These are phyloP conservation scores for Ochromonadaceae sp. DNA, from an alignment of 352 stramenopile species.

Conservation along the genomic window DNA sequence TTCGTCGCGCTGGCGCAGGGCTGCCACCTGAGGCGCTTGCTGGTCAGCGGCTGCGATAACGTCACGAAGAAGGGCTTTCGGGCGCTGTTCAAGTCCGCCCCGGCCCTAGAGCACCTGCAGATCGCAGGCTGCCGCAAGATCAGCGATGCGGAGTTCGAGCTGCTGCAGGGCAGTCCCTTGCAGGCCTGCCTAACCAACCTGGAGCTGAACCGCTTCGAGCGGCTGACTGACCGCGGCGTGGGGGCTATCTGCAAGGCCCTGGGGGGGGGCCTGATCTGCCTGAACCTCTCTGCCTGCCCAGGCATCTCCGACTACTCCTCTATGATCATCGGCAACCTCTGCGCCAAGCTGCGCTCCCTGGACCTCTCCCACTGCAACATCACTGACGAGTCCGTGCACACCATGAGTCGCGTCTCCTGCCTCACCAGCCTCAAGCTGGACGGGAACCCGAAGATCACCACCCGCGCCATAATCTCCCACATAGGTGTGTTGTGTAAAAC, in stretches of 20 bases:
- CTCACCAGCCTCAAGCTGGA: conserved; percentile 38
- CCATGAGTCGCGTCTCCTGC: conserved; percentile 26
- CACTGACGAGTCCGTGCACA: conserved; percentile 42
- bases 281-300: neutral
- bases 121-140: conserved; percentile 58
- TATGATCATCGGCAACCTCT: neutral
- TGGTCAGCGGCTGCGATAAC: conserved; percentile 53
- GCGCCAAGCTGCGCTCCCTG: conserved; percentile 32
- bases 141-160: conserved; percentile 47
- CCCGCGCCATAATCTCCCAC: neutral
- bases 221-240: conserved; percentile 44
- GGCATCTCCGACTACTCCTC: neutral
- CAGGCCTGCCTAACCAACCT: conserved; percentile 48
- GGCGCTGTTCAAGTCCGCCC: conserved; percentile 50
- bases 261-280: neutral
- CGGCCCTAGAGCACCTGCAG: conserved; percentile 49
- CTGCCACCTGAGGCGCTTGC: conserved; percentile 62
- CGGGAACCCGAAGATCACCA: conserved; percentile 12
- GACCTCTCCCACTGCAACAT: conserved; percentile 59
- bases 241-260: conserved; percentile 44
- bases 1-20: conserved; percentile 57
- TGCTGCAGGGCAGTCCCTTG: conserved; percentile 33
- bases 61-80: conserved; percentile 53
- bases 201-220: conserved; percentile 57
- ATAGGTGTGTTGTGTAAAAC: too few species aligned